Conservation (phyloP, 2,329 filamentous ascomycete species). For the Aspergillus aculeatus region DNA sequence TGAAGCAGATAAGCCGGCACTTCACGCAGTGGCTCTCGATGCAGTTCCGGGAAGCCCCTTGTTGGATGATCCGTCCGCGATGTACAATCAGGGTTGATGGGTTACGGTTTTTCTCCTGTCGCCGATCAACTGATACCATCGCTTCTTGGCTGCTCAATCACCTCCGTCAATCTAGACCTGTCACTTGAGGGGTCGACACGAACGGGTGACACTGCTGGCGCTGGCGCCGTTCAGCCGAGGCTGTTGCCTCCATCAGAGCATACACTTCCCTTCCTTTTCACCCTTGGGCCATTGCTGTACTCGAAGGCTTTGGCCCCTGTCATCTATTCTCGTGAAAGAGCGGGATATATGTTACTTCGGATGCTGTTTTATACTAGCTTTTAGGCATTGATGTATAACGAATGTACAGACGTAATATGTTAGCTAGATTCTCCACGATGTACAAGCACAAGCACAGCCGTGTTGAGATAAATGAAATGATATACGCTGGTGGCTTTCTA, state of each 20-base stretch:
- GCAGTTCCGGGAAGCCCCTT: conserved; percentile 53
- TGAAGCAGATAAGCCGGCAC: conserved; percentile 66
- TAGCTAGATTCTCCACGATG: background rate
- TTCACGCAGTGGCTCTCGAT: conserved; percentile 85
- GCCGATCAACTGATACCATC: background rate
- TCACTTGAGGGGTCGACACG: background rate
- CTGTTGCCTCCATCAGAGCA: background rate
- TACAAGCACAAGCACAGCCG: background rate
- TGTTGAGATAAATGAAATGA: background rate
- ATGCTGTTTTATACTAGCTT: background rate
- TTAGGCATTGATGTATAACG: conserved; percentile 5
- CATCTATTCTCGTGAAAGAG: background rate
- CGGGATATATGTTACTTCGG: background rate
- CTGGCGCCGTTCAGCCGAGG: conserved; percentile 13
- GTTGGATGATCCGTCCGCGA: conserved; percentile 26
- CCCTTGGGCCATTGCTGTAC: conserved; percentile 4
- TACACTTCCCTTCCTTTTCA: background rate
- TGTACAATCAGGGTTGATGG: conserved; percentile 1
- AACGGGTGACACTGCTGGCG: conserved; percentile 9
- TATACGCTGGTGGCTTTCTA: background rate
- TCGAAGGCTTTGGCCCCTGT: background rate
- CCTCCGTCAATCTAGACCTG: background rate
- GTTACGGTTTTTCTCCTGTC: background rate
- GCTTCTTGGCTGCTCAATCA: background rate
- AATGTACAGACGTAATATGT: conserved; percentile 8